These are phyloP conservation scores for Fusarium virguliforme DNA, from an alignment of 2,329 filamentous ascomycete species.

Conservation along the genomic window DNA sequence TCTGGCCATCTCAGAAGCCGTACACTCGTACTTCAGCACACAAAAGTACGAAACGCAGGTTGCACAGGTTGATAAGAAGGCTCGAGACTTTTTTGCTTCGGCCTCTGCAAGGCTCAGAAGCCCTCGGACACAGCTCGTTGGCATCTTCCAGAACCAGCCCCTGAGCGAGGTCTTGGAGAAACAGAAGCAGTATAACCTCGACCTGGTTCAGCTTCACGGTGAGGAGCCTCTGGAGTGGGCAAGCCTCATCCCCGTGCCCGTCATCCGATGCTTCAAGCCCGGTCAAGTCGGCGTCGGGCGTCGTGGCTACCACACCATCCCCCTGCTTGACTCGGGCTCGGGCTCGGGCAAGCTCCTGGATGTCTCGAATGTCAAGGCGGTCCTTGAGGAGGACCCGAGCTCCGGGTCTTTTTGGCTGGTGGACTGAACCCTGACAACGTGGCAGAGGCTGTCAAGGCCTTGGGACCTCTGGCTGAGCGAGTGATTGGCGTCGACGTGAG, in stretches of 20 bases:
- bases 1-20: constrained; percentile 82
- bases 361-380: constrained; percentile 75
- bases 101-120: constrained; percentile 65
- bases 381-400: constrained; percentile 77
- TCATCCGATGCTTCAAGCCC: constrained; percentile 88
- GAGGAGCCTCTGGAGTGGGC: constrained; percentile 95
- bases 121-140: constrained; percentile 83
- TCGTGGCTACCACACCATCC: constrained; percentile 86
- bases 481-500: constrained; percentile 93
- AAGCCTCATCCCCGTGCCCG: constrained; percentile 88
- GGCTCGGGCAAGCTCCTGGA: constrained; percentile 88
- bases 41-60: constrained; percentile 54
- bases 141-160: constrained; percentile 94
- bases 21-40: constrained; percentile 77
- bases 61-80: constrained; percentile 52
- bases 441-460: constrained; percentile 71
- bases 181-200: constrained; percentile 82
- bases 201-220: constrained; percentile 94
- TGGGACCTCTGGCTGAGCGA: constrained; percentile 73
- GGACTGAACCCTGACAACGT: constrained; percentile 89
- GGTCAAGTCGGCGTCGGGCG: constrained; percentile 79
- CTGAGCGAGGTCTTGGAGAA: constrained; percentile 85
- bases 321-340: constrained; percentile 88
- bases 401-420: constrained; percentile 87
- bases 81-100: constrained; percentile 81